phyloP scores from a whole-genome alignment of 1,284 basidiomycete genomes.

The Cutaneotrichosporon cavernicola region DNA sequence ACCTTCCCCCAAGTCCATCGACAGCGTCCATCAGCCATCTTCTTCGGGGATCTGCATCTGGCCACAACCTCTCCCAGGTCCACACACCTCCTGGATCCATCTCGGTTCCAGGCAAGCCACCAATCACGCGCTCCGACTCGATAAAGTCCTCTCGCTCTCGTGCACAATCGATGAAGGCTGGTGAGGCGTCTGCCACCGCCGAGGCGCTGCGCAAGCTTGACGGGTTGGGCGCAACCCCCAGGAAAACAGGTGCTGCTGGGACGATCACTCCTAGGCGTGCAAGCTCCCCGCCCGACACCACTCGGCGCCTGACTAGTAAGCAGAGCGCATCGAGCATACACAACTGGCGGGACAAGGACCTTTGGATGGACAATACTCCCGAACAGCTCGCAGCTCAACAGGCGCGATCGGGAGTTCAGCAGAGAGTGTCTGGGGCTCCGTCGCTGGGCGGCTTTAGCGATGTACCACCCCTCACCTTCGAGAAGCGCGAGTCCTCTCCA shows the following conservation, averaged over 20 bases:
- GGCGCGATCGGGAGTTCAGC: background rate
- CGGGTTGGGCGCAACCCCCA: conserved; percentile 72
- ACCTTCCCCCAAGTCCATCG: conserved; percentile 81
- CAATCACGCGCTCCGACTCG: conserved; percentile 22
- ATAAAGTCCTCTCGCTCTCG: conserved; percentile 17
- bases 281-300: conserved; percentile 58
- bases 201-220: conserved; percentile 92
- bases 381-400: conserved; percentile 6
- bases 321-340: conserved; percentile 16
- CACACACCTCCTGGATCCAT: conserved; percentile 30
- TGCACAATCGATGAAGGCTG: conserved; percentile 26
- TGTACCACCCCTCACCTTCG: conserved; percentile 24
- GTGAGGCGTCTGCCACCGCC: conserved; percentile 73
- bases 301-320: conserved; percentile 14
- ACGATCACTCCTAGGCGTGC: conserved; percentile 10
- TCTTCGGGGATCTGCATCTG: conserved; percentile 60
- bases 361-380: conserved; percentile 11
- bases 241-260: conserved; percentile 43
- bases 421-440: conserved; percentile 4
- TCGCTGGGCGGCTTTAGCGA: conserved; percentile 18
- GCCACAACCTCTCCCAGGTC: conserved; percentile 51
- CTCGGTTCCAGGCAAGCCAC: conserved; percentile 38
- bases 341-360: conserved; percentile 25
- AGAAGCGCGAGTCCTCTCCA: conserved; percentile 83
- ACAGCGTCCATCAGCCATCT: conserved; percentile 79